A percentile compares a stretch with the other conserved stretches of the same genome.
Conservation (phyloP, 2,329 filamentous ascomycete genomes). For the Geosmithia flava region DNA sequence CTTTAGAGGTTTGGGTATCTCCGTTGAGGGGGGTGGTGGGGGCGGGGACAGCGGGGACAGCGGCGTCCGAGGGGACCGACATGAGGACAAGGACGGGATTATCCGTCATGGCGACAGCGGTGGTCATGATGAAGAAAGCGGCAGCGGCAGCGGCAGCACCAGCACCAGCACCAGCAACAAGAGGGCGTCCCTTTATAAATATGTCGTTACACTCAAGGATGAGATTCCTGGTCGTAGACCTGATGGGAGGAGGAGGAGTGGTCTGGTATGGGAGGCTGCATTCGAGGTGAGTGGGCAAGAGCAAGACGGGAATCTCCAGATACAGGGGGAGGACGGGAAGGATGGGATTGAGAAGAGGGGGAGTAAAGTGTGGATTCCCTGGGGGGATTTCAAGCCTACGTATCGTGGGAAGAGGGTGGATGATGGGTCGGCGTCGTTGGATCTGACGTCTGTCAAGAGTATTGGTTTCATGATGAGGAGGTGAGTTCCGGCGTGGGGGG, state of each 20-base stretch:
- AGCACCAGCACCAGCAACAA: constrained; percentile 28
- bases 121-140: too few species aligned
- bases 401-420: constrained; percentile 57
- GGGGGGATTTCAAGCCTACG: constrained; percentile 55
- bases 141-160: constrained; percentile 11
- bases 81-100: too few species aligned
- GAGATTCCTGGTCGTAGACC: constrained; percentile 41
- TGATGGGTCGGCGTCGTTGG: constrained; percentile 33
- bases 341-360: neutral
- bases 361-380: constrained; percentile 41
- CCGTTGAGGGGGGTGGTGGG: constrained; percentile 15
- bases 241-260: constrained; percentile 59
- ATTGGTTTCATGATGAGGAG: constrained; percentile 74
- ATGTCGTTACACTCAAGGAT: constrained; percentile 68
- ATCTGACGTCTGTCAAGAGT: constrained; percentile 48
- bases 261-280: constrained; percentile 62
- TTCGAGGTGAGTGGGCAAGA: constrained; percentile 29
- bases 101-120: too few species aligned
- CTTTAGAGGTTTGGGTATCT: too few species aligned
- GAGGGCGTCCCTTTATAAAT: too few species aligned
- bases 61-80: too few species aligned
- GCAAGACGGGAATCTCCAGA: neutral
- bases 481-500: too few species aligned
- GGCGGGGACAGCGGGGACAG: constrained; percentile 9
- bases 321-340: too few species aligned